A percentile compares a stretch with the other conserved stretches of the same genome.
Conservation (phyloP, 352 stramenopile species). For the Halophytophthora polymorphica region DNA sequence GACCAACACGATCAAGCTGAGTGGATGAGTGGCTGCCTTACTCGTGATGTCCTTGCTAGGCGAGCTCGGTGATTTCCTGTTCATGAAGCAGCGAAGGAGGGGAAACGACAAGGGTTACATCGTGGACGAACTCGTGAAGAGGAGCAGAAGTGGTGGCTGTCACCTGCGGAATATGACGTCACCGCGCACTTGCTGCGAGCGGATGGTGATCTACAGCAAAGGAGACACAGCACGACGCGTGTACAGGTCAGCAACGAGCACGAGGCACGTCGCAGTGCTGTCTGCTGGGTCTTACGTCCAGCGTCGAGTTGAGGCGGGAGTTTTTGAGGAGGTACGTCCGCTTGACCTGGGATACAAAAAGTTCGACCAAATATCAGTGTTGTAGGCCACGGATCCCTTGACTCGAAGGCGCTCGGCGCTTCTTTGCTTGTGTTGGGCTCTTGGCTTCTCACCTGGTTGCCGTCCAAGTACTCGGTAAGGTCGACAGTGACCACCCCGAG, state of each 20-base stretch:
- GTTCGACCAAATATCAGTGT: background rate
- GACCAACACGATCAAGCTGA: too few species aligned
- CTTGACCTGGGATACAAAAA: constrained; percentile 5
- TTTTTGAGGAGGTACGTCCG: constrained; percentile 31
- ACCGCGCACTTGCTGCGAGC: constrained; percentile 22
- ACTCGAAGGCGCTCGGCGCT: too few species aligned
- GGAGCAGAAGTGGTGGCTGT: too few species aligned
- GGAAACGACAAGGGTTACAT: too few species aligned
- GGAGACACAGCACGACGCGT: background rate
- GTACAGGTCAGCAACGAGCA: background rate
- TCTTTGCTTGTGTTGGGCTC: too few species aligned
- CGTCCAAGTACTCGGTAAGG: constrained; percentile 31
- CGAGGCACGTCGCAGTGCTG: background rate
- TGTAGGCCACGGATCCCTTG: too few species aligned
- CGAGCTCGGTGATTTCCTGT: too few species aligned
- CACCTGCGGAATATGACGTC: constrained; percentile 37
- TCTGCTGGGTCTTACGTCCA: constrained; percentile 20
- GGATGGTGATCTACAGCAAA: constrained; percentile 24
- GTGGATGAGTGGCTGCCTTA: too few species aligned
- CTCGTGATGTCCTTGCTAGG: too few species aligned
- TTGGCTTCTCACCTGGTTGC: constrained; percentile 13
- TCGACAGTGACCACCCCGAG: constrained; percentile 31
- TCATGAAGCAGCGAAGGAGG: too few species aligned
- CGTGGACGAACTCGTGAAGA: too few species aligned
- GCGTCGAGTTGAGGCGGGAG: constrained; percentile 36